Conservation (phyloP, 140 eudicot genomes). For the Cichorium intybus region DNA sequence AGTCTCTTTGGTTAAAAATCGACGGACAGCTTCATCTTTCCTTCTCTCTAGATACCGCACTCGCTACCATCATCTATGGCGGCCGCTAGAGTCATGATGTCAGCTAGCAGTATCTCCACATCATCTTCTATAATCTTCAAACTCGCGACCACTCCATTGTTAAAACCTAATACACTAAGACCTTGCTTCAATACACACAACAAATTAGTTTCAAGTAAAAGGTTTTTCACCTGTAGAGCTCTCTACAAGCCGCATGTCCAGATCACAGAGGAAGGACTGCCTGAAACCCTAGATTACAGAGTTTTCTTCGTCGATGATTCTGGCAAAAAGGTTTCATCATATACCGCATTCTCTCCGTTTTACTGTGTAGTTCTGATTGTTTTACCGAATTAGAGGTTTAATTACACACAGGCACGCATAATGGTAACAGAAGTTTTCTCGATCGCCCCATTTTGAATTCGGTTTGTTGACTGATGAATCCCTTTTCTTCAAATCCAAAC, state of each 20-base stretch:
- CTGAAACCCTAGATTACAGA: conserved; percentile 93
- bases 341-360: not conserved
- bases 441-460: not conserved
- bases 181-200: conserved; percentile 37
- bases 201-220: conserved; percentile 32
- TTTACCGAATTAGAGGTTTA: not conserved
- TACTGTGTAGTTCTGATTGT: not conserved
- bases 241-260: conserved; percentile 63
- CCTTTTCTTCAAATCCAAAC: no score
- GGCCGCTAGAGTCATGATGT: conserved; percentile 65
- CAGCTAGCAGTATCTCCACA: conserved; percentile 43
- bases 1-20: not conserved
- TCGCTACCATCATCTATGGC: conserved; percentile 50
- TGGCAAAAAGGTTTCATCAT: conserved; percentile 63
- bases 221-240: conserved; percentile 62
- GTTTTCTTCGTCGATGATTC: conserved; percentile 72
- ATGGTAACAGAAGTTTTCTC: not conserved
- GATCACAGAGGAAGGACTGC: conserved; percentile 70
- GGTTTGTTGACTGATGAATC: no score
- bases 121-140: conserved; percentile 31
- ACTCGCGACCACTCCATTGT: conserved; percentile 40
- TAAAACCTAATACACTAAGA: conserved; percentile 35
- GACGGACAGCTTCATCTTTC: not conserved
- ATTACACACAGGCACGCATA: not conserved
- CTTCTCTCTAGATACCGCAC: not conserved